Conservation (phyloP, 1,284 basidiomycete species). For the Cryptococcus sp. region DNA sequence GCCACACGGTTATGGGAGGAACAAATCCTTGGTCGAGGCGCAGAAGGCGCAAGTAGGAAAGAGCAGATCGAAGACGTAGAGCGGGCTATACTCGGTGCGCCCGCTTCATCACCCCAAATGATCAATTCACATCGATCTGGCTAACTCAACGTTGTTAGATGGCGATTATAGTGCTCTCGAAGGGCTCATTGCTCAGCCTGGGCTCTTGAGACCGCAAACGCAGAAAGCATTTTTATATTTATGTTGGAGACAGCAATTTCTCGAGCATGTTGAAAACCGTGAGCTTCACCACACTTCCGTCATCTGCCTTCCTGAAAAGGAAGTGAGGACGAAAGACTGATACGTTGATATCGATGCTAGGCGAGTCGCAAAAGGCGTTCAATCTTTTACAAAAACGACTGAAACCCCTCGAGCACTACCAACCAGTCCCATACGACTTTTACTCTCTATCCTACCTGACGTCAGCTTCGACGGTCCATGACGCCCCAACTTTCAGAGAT, state of each 20-base stretch:
- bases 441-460: slow-evolving; percentile 57
- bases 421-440: slow-evolving; percentile 57
- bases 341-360: slow-evolving; percentile 13
- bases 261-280: slow-evolving; percentile 57
- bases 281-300: slow-evolving; percentile 22
- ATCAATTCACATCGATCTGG: neutral
- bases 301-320: slow-evolving; percentile 10
- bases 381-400: slow-evolving; percentile 57
- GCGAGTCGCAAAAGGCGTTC: slow-evolving; percentile 55
- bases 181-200: slow-evolving; percentile 46
- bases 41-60: slow-evolving; percentile 40
- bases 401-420: slow-evolving; percentile 58
- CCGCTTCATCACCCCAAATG: neutral
- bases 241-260: slow-evolving; percentile 50
- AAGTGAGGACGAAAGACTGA: slow-evolving; percentile 28
- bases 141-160: slow-evolving; percentile 32
- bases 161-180: slow-evolving; percentile 56
- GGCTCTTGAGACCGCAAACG: slow-evolving; percentile 51
- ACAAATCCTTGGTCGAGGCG: slow-evolving; percentile 29
- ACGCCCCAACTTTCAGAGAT: slow-evolving; percentile 55
- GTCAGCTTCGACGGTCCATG: slow-evolving; percentile 54
- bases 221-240: slow-evolving; percentile 56
- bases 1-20: slow-evolving; percentile 40
- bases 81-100: slow-evolving; percentile 50
- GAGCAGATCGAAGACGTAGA: slow-evolving; percentile 52